Conservation (phyloP, 331 rosid genomes). For the Pyracantha coccinea region DNA sequence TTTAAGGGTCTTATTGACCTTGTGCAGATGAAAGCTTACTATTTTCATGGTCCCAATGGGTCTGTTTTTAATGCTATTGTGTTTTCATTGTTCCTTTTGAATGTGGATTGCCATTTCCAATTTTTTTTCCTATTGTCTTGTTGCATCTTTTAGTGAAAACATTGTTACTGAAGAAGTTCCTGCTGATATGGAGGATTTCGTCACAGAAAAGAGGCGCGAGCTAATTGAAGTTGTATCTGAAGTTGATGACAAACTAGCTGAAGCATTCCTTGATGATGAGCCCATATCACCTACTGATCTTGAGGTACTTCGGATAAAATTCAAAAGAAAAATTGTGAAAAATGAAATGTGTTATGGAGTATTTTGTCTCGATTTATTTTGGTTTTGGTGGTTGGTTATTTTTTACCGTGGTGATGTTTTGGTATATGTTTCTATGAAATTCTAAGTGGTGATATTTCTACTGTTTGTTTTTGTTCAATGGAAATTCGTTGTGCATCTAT, state of each 20-base stretch:
- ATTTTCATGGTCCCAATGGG: conserved; percentile 85
- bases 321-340: neutral
- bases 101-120: neutral
- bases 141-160: conserved; percentile 54
- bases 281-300: conserved; percentile 76
- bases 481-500: too few species aligned
- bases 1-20: conserved; percentile 93
- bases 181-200: conserved; percentile 69
- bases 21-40: conserved; percentile 78
- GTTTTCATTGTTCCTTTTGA: neutral
- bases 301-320: conserved; percentile 40
- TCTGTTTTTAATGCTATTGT: conserved; percentile 27
- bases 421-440: neutral
- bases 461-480: neutral
- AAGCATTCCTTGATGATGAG: conserved; percentile 79
- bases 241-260: conserved; percentile 96
- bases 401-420: neutral
- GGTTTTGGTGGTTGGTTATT: neutral
- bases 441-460: neutral
- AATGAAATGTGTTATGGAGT: neutral
- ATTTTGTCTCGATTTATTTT: neutral
- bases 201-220: conserved; percentile 81
- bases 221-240: conserved; percentile 87
- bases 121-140: conserved; percentile 1
- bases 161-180: conserved; percentile 69